Conservation (phyloP, 768 basidiomycete genomes). For the Amylocystis lapponica region DNA sequence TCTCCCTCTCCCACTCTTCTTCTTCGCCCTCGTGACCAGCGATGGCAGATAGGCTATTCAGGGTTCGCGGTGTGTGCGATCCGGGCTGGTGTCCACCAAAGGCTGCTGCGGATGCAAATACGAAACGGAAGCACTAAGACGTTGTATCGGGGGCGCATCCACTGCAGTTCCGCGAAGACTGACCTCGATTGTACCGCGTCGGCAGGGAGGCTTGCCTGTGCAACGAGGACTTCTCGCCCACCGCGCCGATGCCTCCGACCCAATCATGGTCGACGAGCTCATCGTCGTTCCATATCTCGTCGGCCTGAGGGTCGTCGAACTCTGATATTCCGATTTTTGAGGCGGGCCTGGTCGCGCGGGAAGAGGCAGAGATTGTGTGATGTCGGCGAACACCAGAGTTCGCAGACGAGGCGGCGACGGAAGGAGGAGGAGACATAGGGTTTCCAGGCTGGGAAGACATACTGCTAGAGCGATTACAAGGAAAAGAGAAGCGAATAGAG, state of each 20-base stretch:
- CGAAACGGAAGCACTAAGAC: slow-evolving; percentile 4
- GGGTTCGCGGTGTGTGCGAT: slow-evolving; percentile 59
- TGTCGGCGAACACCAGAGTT: slow-evolving; percentile 62
- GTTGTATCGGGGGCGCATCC: no score
- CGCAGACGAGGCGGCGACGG: slow-evolving; percentile 30
- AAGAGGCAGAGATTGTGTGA: slow-evolving; percentile 77
- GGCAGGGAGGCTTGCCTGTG: slow-evolving; percentile 81
- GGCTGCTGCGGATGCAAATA: slow-evolving; percentile 29
- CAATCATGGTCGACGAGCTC: slow-evolving; percentile 76
- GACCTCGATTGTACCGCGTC: slow-evolving; percentile 74
- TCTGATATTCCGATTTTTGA: slow-evolving; percentile 66
- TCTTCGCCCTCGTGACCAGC: slow-evolving; percentile 85
- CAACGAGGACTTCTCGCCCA: slow-evolving; percentile 75
- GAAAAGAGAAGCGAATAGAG: slow-evolving; percentile 9
- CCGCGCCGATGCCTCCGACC: slow-evolving; percentile 77
- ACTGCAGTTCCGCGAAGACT: no score
- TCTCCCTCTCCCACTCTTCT: slow-evolving; percentile 77
- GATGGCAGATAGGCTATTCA: slow-evolving; percentile 82
- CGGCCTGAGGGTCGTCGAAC: slow-evolving; percentile 45
- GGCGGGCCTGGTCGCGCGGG: slow-evolving; percentile 53
- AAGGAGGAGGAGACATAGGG: slow-evolving; percentile 38
- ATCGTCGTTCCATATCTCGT: slow-evolving; percentile 64
- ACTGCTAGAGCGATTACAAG: slow-evolving; percentile 4
- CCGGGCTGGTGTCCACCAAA: slow-evolving; percentile 52
- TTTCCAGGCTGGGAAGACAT: slow-evolving; percentile 35